Conservation (phyloP, 2,329 filamentous ascomycete species). For the Hymenoscyphus albidus region DNA sequence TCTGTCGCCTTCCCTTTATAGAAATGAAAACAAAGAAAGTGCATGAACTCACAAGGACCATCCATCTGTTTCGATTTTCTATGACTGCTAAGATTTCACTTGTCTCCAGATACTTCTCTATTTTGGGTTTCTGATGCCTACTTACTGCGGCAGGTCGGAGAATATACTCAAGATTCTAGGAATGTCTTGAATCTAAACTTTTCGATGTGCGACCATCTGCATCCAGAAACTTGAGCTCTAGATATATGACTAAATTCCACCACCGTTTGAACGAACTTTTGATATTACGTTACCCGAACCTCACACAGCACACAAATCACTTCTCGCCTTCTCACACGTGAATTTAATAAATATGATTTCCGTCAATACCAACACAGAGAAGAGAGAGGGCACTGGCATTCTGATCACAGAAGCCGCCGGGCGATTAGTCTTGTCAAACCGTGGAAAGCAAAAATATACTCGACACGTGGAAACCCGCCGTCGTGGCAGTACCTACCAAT, state of each 20-base stretch:
- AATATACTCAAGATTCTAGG: background rate
- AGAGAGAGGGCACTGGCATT: background rate
- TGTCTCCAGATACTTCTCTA: background rate
- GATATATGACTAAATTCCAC: too few species aligned
- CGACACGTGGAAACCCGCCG: background rate
- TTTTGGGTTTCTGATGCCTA: background rate
- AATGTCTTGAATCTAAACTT: too few species aligned
- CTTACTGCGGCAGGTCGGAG: background rate
- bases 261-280: too few species aligned
- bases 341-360: background rate
- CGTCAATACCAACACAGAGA: background rate
- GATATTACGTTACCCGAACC: background rate
- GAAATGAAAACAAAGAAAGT: too few species aligned
- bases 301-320: too few species aligned
- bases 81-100: background rate
- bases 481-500: too few species aligned
- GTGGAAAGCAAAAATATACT: background rate
- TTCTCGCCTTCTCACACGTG: background rate
- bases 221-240: too few species aligned
- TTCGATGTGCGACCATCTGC: too few species aligned
- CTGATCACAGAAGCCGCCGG: background rate
- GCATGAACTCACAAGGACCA: too few species aligned
- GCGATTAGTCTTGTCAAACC: background rate
- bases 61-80: too few species aligned
- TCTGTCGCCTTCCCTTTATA: too few species aligned